phyloP scores from a whole-genome alignment of 768 basidiomycete species.

The Mycena polygramma region DNA sequence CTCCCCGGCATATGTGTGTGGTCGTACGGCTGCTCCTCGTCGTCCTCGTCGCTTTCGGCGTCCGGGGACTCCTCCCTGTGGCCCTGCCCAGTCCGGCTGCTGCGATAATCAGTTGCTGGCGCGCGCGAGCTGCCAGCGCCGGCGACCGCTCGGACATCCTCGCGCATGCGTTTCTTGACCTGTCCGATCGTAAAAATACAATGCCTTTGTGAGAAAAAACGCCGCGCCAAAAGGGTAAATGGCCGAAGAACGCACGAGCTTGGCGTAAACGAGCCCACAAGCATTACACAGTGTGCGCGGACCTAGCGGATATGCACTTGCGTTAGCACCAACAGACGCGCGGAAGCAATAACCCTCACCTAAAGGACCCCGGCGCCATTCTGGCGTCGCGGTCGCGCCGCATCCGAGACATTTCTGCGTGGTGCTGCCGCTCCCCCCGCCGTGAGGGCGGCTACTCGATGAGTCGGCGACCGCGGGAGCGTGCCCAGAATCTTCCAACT shows the following conservation, averaged over 20 bases:
- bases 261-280: constrained; percentile 89
- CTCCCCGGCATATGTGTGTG: constrained; percentile 29
- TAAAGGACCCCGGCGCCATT: constrained; percentile 88
- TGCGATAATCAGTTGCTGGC: constrained; percentile 8
- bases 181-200: constrained; percentile 23
- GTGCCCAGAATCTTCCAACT: constrained; percentile 25
- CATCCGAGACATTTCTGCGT: constrained; percentile 84
- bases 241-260: constrained; percentile 69
- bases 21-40: constrained; percentile 35
- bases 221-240: constrained; percentile 22
- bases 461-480: constrained; percentile 22
- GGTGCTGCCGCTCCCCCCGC: not conserved
- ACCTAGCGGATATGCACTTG: constrained; percentile 56
- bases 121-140: constrained; percentile 8
- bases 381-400: constrained; percentile 86
- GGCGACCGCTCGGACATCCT: constrained; percentile 38
- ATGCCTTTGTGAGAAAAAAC: constrained; percentile 16
- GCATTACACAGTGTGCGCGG: constrained; percentile 89
- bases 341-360: constrained; percentile 58
- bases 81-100: constrained; percentile 17
- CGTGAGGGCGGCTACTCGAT: constrained; percentile 17
- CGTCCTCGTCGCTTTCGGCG: constrained; percentile 38
- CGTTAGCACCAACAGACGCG: not conserved
- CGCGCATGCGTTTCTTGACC: constrained; percentile 53
- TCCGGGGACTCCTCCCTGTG: constrained; percentile 33